Percentiles rank a stretch among this genome's conserved stretches.
phyloP scores from a whole-genome alignment of 2,329 filamentous ascomycete genomes.

The Claviceps citrina region DNA sequence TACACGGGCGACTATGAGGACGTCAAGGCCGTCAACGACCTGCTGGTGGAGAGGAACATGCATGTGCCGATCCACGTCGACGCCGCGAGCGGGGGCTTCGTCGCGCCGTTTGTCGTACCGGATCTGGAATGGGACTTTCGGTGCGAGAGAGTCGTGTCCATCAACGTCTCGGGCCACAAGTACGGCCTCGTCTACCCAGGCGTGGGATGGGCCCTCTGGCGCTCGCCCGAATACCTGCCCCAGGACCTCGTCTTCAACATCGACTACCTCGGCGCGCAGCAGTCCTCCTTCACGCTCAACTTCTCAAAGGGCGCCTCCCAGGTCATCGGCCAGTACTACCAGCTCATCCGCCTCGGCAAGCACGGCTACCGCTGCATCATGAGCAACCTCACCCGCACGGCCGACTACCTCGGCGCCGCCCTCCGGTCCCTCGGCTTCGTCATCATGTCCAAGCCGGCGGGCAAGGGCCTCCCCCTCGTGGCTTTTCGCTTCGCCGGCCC shows the following conservation, averaged over 20 bases:
- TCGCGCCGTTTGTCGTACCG: slow-evolving; percentile 78
- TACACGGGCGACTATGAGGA: slow-evolving; percentile 96
- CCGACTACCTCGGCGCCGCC: slow-evolving; percentile 67
- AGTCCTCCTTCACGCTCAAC: slow-evolving; percentile 91
- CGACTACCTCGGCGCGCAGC: slow-evolving; percentile 93
- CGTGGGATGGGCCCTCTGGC: slow-evolving; percentile 89
- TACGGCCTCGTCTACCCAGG: slow-evolving; percentile 66
- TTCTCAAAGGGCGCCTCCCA: slow-evolving; percentile 92
- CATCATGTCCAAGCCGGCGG: slow-evolving; percentile 70
- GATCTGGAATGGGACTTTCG: slow-evolving; percentile 85
- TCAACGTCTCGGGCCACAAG: slow-evolving; percentile 88
- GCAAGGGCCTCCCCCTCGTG: slow-evolving; percentile 72
- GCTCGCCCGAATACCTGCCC: slow-evolving; percentile 66
- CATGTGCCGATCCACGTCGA: slow-evolving; percentile 88
- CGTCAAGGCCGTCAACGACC: slow-evolving; percentile 78
- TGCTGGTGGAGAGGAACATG: slow-evolving; percentile 58
- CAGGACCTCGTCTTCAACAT: slow-evolving; percentile 96
- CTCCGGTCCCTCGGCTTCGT: slow-evolving; percentile 66
- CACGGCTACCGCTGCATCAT: slow-evolving; percentile 85
- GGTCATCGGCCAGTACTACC: slow-evolving; percentile 94
- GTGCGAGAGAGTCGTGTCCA: slow-evolving; percentile 73
- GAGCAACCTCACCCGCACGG: slow-evolving; percentile 78
- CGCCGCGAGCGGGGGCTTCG: slow-evolving; percentile 81
- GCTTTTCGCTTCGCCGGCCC: slow-evolving; percentile 61
- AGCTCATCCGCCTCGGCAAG: slow-evolving; percentile 88